phyloP scores from a whole-genome alignment of 2,329 filamentous ascomycete genomes.

The Helminthosporium solani region DNA sequence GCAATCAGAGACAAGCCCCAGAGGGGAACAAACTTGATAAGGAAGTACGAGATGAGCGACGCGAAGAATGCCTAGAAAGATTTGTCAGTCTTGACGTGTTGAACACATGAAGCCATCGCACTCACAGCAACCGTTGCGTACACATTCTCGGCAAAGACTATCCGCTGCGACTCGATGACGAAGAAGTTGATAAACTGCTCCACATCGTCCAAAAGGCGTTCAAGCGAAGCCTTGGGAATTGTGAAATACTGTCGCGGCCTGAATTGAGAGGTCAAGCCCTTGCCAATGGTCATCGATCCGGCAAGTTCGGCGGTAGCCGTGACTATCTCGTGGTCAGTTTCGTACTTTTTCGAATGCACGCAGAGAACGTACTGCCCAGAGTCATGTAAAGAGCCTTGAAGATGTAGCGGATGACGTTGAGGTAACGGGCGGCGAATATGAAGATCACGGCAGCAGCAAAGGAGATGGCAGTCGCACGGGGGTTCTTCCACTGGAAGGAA shows the following conservation, averaged over 20 bases:
- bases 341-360: neutral
- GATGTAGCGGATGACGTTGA: slow-evolving; percentile 61
- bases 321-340: slow-evolving; percentile 40
- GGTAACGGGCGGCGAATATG: slow-evolving; percentile 64
- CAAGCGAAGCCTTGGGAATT: slow-evolving; percentile 63
- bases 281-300: slow-evolving; percentile 57
- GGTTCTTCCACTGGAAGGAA: slow-evolving; percentile 61
- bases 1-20: slow-evolving; percentile 63
- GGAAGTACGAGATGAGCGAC: slow-evolving; percentile 61
- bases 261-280: slow-evolving; percentile 61
- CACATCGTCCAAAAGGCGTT: slow-evolving; percentile 61
- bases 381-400: slow-evolving; percentile 62
- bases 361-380: slow-evolving; percentile 54
- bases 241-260: slow-evolving; percentile 66
- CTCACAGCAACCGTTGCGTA: slow-evolving; percentile 61
- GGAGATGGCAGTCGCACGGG: slow-evolving; percentile 62
- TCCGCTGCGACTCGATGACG: slow-evolving; percentile 66
- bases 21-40: slow-evolving; percentile 65
- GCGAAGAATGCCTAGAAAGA: slow-evolving; percentile 57
- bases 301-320: slow-evolving; percentile 59
- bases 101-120: slow-evolving; percentile 6
- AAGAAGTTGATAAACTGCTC: slow-evolving; percentile 69
- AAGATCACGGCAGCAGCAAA: slow-evolving; percentile 57
- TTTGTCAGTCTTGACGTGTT: slow-evolving; percentile 5
- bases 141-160: slow-evolving; percentile 66